Conservation (phyloP, 192 early-diverging fungal genomes). For the Backusella circina region DNA sequence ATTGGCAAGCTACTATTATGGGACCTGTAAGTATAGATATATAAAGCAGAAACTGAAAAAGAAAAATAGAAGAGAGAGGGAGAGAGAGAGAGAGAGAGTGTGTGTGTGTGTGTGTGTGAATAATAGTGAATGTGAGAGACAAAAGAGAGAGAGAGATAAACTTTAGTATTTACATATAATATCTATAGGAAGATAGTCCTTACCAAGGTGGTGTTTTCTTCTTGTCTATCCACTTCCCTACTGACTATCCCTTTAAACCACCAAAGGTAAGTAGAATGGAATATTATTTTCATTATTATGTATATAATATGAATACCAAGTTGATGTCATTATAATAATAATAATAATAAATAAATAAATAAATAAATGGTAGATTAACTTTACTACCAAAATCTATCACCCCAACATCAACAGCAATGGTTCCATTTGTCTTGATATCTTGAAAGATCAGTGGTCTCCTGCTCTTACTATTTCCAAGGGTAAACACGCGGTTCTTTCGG, state of each 20-base stretch:
- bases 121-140: too few species aligned
- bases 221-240: conserved; percentile 96
- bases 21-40: conserved; percentile 81
- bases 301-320: background rate
- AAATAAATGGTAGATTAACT: conserved; percentile 67
- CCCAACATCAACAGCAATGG: conserved; percentile 99
- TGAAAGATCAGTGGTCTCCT: conserved; percentile 98
- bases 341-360: too few species aligned
- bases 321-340: too few species aligned
- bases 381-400: conserved; percentile 97
- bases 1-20: conserved; percentile 99
- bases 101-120: background rate
- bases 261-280: conserved; percentile 69
- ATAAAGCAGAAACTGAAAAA: background rate
- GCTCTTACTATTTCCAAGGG: conserved; percentile 97
- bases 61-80: background rate
- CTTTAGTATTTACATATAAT: background rate
- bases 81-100: background rate
- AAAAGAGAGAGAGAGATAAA: background rate
- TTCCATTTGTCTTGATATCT: conserved; percentile 96
- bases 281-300: too few species aligned
- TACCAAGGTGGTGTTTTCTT: conserved; percentile 96
- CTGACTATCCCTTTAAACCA: conserved; percentile 97
- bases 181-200: conserved; percentile 78
- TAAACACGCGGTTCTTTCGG: conserved; percentile 17